Percentiles rank a stretch among this genome's conserved stretches.
These are phyloP conservation scores for Magnaporthiopsis rhizophila DNA, from an alignment of 2,329 filamentous ascomycete species.

Conservation along the genomic window DNA sequence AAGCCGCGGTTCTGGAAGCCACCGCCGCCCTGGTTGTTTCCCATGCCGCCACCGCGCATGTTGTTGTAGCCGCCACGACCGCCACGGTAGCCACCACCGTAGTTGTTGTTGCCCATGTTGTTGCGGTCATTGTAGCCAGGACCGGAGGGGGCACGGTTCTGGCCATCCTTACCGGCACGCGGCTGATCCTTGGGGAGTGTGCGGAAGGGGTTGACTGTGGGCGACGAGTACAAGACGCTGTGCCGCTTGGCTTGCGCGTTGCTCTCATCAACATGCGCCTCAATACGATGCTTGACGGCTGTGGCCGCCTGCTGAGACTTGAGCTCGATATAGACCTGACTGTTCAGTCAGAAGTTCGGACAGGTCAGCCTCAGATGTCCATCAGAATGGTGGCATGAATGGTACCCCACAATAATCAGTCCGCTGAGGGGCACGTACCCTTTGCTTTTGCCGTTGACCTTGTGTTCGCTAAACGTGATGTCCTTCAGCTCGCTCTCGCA, in stretches of 20 bases:
- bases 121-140: slow-evolving; percentile 39
- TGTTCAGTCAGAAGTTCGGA: slow-evolving; percentile 18
- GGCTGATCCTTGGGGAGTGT: slow-evolving; percentile 86
- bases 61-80: slow-evolving; percentile 33
- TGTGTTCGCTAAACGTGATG: slow-evolving; percentile 95
- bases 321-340: slow-evolving; percentile 79
- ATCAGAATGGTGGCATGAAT: background rate
- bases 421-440: slow-evolving; percentile 51
- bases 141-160: slow-evolving; percentile 44
- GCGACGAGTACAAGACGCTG: slow-evolving; percentile 65
- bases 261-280: slow-evolving; percentile 48
- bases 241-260: slow-evolving; percentile 54
- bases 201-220: slow-evolving; percentile 77
- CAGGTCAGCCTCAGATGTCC: background rate
- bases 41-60: slow-evolving; percentile 8
- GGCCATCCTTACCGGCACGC: slow-evolving; percentile 55
- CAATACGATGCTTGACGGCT: slow-evolving; percentile 74
- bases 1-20: slow-evolving; percentile 21
- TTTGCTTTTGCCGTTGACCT: slow-evolving; percentile 98
- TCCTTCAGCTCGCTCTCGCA: slow-evolving; percentile 83
- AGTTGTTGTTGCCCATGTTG: slow-evolving; percentile 36
- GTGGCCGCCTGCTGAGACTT: slow-evolving; percentile 75
- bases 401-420: background rate
- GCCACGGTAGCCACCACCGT: slow-evolving; percentile 35
- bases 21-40: slow-evolving; percentile 13